A percentile compares a stretch with the other conserved stretches of the same genome.
phyloP scores from a whole-genome alignment of 164 flowering plant genomes.

The Hamamelis virginiana region DNA sequence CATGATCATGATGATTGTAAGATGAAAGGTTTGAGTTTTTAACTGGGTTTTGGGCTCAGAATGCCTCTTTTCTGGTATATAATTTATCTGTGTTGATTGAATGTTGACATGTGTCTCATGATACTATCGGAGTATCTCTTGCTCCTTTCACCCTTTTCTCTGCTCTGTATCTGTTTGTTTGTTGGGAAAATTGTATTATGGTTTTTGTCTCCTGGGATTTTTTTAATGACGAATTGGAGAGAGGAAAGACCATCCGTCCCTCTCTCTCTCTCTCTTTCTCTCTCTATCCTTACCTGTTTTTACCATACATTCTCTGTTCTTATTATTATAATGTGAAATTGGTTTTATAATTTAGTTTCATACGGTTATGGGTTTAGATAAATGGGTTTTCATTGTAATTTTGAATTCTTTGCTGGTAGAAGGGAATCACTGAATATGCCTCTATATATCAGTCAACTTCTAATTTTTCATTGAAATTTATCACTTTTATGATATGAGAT shows the following conservation, averaged over 20 bases:
- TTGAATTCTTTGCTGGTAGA: not conserved
- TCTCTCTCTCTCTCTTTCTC: no score
- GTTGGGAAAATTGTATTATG: no score
- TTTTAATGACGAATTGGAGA: no score
- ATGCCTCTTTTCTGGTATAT: not conserved
- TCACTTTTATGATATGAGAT: no score
- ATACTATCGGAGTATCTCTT: no score
- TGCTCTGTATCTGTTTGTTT: not conserved
- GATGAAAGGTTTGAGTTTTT: constrained; percentile 7
- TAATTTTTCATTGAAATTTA: not conserved
- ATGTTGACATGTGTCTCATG: not conserved
- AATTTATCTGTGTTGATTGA: constrained; percentile 10
- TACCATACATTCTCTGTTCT: not conserved
- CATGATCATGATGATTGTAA: constrained; percentile 7
- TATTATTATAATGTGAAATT: not conserved
- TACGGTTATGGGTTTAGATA: not conserved
- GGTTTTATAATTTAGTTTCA: not conserved
- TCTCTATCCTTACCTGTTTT: no score
- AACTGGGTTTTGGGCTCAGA: constrained; percentile 17
- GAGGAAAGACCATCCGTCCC: no score
- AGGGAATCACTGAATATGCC: no score
- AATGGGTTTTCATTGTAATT: not conserved
- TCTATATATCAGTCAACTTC: not conserved
- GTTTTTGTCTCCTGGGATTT: no score
- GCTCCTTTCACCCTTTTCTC: not conserved